Evolutionary conservation across 73 alveolate genomes (phyloP).

Genomic region (Paramecium caudatum): DNA sequence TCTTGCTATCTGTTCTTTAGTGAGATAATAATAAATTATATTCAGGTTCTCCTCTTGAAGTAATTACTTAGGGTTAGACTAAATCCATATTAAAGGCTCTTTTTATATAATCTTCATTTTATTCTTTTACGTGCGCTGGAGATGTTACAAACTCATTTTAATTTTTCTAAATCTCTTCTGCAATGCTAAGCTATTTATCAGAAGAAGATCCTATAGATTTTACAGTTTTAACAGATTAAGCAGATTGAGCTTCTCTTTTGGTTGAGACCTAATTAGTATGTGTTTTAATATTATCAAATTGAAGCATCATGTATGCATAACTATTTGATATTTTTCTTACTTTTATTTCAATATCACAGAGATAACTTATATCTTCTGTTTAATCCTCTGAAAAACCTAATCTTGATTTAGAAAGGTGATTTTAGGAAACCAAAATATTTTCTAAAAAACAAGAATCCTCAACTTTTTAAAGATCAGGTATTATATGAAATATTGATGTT

Average conservation of each 20-base stretch:
- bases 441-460: neutral
- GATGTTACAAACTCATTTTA: neutral
- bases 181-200: neutral
- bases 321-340: neutral
- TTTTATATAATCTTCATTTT: constrained; percentile 6
- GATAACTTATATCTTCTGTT: neutral
- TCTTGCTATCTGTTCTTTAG: neutral
- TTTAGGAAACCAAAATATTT: neutral
- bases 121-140: neutral
- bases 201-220: too few relatives aligned
- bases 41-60: constrained; percentile 43
- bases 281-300: neutral
- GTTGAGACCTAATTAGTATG: neutral
- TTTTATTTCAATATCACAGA: neutral
- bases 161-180: too few relatives aligned
- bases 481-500: neutral
- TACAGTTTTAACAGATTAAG: too few relatives aligned
- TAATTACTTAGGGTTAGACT: neutral
- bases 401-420: too few relatives aligned
- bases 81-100: neutral
- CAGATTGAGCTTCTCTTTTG: constrained; percentile 4
- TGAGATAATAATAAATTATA: neutral
- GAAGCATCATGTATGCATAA: neutral
- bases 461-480: neutral
- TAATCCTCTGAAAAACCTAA: neutral